Percentiles rank a stretch among this genome's conserved stretches.
These are phyloP conservation scores for Xanthoparmelia taractica DNA, from an alignment of 495 filamentous ascomycete genomes.

Conservation along the genomic window DNA sequence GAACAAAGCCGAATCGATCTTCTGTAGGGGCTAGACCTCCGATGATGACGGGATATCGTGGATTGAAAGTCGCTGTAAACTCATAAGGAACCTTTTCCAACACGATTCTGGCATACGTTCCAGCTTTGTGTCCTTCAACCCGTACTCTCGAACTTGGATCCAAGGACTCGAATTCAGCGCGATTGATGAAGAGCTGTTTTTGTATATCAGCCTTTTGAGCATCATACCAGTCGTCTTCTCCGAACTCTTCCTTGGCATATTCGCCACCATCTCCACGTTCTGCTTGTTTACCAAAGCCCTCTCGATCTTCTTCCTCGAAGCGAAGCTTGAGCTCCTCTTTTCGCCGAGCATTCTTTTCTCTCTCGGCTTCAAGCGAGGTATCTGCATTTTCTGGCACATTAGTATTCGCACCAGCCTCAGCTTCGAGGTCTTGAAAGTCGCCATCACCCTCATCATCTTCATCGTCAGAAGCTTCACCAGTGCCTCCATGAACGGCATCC, in stretches of 20 bases:
- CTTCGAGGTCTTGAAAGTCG: conserved; percentile 83
- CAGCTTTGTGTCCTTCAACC: conserved; percentile 87
- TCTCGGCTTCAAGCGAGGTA: conserved; percentile 65
- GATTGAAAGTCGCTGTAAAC: conserved; percentile 81
- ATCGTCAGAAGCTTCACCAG: conserved; percentile 39
- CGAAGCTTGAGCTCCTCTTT: conserved; percentile 92
- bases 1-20: conserved; percentile 89
- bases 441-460: conserved; percentile 74
- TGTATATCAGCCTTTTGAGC: conserved; percentile 88
- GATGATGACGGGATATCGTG: conserved; percentile 76
- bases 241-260: conserved; percentile 63
- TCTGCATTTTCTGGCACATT: conserved; percentile 33
- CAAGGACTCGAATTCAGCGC: conserved; percentile 76
- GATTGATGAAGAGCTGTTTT: conserved; percentile 92
- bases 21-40: conserved; percentile 87
- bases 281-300: conserved; percentile 78
- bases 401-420: conserved; percentile 47
- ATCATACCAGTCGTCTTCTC: conserved; percentile 98
- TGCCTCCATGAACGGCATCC: conserved; percentile 39
- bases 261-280: conserved; percentile 53
- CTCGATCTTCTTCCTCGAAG: conserved; percentile 94
- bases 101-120: conserved; percentile 85
- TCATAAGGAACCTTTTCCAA: conserved; percentile 83
- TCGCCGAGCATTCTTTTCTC: conserved; percentile 78
- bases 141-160: conserved; percentile 70